These are phyloP conservation scores for Nakazawaea holstii DNA, from an alignment of 805 yeast species.

Conservation along the genomic window DNA sequence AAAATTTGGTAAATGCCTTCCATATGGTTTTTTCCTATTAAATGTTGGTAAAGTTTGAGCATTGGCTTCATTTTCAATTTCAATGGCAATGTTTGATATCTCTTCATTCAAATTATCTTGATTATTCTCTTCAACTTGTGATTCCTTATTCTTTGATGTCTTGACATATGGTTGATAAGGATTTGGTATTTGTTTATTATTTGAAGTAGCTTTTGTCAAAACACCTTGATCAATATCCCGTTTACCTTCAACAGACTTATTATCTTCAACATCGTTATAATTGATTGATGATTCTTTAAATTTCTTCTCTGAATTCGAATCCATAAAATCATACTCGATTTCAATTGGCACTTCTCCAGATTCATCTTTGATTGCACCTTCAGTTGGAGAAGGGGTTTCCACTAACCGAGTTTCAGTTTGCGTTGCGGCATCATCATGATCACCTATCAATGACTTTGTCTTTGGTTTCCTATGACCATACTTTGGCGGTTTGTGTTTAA, in stretches of 20 bases:
- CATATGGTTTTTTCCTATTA: neutral
- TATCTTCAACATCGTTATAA: too few species aligned
- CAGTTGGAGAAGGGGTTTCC: neutral
- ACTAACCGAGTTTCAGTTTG: neutral
- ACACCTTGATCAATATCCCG: too few species aligned
- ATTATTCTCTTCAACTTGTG: neutral
- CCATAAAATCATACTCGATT: neutral
- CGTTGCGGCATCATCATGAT: neutral
- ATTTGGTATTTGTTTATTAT: too few species aligned
- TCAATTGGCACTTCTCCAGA: too few species aligned
- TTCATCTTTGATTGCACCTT: too few species aligned
- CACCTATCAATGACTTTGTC: neutral
- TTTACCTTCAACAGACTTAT: too few species aligned
- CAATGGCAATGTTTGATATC: neutral
- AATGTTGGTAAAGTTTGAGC: neutral
- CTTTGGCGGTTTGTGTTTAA: conserved; percentile 9
- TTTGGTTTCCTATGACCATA: conserved; percentile 1
- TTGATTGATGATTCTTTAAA: neutral
- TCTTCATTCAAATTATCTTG: neutral
- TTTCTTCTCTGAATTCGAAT: neutral
- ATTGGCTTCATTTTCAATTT: neutral
- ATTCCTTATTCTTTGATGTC: too few species aligned
- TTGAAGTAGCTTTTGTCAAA: too few species aligned
- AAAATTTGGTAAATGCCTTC: neutral
- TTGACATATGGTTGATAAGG: too few species aligned